Conservation (phyloP, 495 filamentous ascomycete genomes). For the Penicillium canariense region DNA sequence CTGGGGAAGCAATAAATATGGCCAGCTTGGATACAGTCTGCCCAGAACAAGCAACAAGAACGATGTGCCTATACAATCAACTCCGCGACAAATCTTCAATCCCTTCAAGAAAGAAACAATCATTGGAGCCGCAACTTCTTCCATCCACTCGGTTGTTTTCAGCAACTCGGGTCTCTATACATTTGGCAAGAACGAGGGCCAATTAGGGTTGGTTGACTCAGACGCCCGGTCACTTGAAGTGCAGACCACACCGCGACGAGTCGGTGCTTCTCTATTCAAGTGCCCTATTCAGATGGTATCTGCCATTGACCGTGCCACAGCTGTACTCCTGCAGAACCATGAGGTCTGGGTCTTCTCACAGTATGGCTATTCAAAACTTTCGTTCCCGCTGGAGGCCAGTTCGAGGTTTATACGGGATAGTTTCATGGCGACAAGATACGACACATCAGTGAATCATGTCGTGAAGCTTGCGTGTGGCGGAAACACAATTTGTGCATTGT, state of each 20-base stretch:
- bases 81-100: conserved; percentile 87
- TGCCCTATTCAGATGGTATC: conserved; percentile 73
- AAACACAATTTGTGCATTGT: conserved; percentile 85
- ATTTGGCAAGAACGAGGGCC: conserved; percentile 94
- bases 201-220: conserved; percentile 90
- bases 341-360: conserved; percentile 92
- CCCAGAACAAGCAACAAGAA: conserved; percentile 50
- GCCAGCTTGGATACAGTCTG: conserved; percentile 81
- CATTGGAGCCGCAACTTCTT: conserved; percentile 82
- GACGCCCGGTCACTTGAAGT: conserved; percentile 85
- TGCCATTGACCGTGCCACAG: conserved; percentile 88
- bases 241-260: conserved; percentile 78
- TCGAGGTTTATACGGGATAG: conserved; percentile 64
- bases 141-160: conserved; percentile 87
- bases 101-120: conserved; percentile 82
- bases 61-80: conserved; percentile 75
- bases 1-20: conserved; percentile 87
- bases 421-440: conserved; percentile 66
- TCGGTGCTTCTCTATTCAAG: conserved; percentile 82
- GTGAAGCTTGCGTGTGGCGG: conserved; percentile 77
- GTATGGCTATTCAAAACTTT: conserved; percentile 84
- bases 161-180: conserved; percentile 80
- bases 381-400: conserved; percentile 73
- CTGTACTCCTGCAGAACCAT: conserved; percentile 78
- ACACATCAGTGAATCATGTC: conserved; percentile 61